Evolutionary conservation across 1,284 basidiomycete species (phyloP).

Genomic region (Sporisorium exsertum): DNA sequence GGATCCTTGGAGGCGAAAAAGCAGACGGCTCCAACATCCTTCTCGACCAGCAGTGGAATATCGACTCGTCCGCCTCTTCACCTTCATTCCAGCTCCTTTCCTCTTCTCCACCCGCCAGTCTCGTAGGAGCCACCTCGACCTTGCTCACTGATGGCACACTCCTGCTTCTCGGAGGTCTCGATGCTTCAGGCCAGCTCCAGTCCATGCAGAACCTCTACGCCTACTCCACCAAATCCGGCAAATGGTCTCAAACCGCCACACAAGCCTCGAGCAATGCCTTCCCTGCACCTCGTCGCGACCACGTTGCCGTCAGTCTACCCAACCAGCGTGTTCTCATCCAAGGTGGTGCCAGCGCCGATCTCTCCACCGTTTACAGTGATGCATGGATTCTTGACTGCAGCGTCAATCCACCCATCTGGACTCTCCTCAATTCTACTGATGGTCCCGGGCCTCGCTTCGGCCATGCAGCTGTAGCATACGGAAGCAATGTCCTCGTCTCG

Average conservation of each 20-base stretch:
- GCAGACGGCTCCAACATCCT: conserved; percentile 54
- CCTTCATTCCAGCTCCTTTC: conserved; percentile 26
- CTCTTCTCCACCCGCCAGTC: conserved; percentile 34
- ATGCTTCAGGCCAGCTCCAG: conserved; percentile 45
- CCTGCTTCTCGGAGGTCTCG: conserved; percentile 56
- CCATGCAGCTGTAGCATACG: conserved; percentile 62
- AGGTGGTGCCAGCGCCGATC: conserved; percentile 58
- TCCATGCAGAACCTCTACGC: conserved; percentile 49
- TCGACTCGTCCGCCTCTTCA: conserved; percentile 19
- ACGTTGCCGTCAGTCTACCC: conserved; percentile 61
- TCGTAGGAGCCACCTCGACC: conserved; percentile 55
- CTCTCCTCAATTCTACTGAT: conserved; percentile 25
- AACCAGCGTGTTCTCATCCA: conserved; percentile 60
- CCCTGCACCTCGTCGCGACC: conserved; percentile 55
- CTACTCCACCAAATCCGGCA: conserved; percentile 30
- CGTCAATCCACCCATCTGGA: conserved; percentile 56
- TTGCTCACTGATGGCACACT: conserved; percentile 61
- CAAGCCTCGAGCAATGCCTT: conserved; percentile 15
- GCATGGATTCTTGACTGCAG: conserved; percentile 65
- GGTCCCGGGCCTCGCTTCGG: conserved; percentile 58
- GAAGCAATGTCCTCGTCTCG: conserved; percentile 49
- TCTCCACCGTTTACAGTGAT: conserved; percentile 57
- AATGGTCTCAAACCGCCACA: conserved; percentile 44
- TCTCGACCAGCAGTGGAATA: conserved; percentile 51
- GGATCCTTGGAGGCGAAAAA: conserved; percentile 60